Evolutionary conservation across 192 early-diverging fungal species (phyloP), one percentile per base, ranked within the genome.

Genomic region (Linnemannia zychae): DNA sequence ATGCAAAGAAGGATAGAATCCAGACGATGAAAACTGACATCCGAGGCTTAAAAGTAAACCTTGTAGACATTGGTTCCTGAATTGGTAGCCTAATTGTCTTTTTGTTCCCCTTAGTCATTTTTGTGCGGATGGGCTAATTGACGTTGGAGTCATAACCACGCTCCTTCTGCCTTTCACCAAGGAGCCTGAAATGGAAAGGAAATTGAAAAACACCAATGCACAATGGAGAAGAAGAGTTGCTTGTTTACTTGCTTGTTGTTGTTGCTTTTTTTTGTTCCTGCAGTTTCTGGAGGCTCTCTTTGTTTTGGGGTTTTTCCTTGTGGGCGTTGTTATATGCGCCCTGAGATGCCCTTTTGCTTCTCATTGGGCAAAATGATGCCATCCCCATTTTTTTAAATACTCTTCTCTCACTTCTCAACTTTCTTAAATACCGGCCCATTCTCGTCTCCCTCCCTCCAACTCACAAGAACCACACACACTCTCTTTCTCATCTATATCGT

Each of bases 111-210:
- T 63, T 13, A 63, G 57, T 63, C 57, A 31, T 31, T 31, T 57
- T 63, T 63, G 28, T 33, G 28, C 7, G 57, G 53, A 28, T 63
- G 57, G 28, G 57, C 11, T 63, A 57, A 57, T 0, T 16, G n/a
- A n/a, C n/a, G n/a, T 44, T 44, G 9, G 40, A 44, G n/a, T 9
- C 3, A 44, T 44, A 44, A 44, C 40, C 3, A 28, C 28, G 28
- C 7, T 12, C 57, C 12, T 31, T 31, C 11, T 28, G n/a, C 28
- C 24, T 12, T 63, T 57, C 20, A 9, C 3, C 12, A 31, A 16
- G 57, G 24, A 15, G 57, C 57, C 57, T 28, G 24, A 63, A 63
- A 63, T 63, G 57, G n/a, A 63, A 63, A 63, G 57, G 57, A 63
- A 63, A 63, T 28, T 22, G 11, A 33, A 63, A 63, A 63, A 31